Base-by-base conservation (phyloP, 2,329 filamentous ascomycete genomes). In the Ophiosphaerella narmari region DNA sequence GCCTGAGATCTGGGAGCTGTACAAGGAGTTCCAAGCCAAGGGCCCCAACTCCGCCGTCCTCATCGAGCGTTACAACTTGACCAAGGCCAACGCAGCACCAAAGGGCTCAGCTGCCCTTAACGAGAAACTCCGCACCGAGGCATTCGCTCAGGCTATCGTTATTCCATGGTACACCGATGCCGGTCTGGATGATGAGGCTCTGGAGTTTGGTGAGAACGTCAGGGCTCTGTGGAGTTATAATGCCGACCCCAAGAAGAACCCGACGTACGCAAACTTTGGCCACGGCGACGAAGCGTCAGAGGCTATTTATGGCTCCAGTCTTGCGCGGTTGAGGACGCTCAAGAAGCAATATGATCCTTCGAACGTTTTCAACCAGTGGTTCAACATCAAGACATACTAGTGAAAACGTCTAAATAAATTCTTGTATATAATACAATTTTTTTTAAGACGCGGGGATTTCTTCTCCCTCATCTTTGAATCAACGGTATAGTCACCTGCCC, bases 121-220 rank as follows among this genome's bases (percentile, higher is more conserved):
- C 7, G 67, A 67, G 14, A 47, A 48, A 16, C 53, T 60, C 7
- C 45, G 59, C 8, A 63, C 70, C 1, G 60, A 69, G 18, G 64
- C 72, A 35, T 70, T 73, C 39, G 71, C 68, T 14, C 63, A 77
- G 48, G 70, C 70, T 0, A 63, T 76, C 34, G 66, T 70, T 0
- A 72, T 76, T 12, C 70, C 75, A 0, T 77, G 74, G 75, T 77
- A 77, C 39, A 59, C 57, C 1, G 70, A 75, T 46, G 50, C 64
- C 0, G 54, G 55, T 4, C 55, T 78, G 2, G 75, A 78, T 49
- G 43, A 23, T 1, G 62, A 62, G 34, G 76, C 75, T 1, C 31
- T 66, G 32, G 52, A 31, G 2, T 77, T 76, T 49, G 75, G 70
- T 9, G 50, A 47, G 21, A 60, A 54, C 13, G 62, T 72, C 3